Base-by-base conservation (phyloP, 768 basidiomycete species). In the Fistulinella prunicolor region DNA sequence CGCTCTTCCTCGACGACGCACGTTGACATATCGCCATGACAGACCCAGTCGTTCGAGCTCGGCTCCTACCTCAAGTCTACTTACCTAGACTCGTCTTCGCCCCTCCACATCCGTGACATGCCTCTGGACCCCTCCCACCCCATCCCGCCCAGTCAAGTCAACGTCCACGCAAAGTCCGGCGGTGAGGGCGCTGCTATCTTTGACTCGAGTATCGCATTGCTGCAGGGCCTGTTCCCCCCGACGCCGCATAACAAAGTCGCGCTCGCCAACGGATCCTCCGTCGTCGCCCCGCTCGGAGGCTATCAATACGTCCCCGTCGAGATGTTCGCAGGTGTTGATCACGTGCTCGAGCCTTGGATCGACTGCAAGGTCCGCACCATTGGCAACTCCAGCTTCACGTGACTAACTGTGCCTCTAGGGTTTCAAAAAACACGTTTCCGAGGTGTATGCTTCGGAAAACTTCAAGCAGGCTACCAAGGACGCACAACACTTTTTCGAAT, bases 221-320 rank as follows among this genome's bases (percentile, higher is more conserved):
- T 89, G 36, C 92, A 94, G 62, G 89, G 90, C 9, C 72, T 93
- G 51, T 90, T 85, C 76, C 89, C 90, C 6, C 89, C 89, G 3
- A 86, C 77, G 48, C 67, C 73, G 6, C 74, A 75, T 37, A 86
- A 87, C 69, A 81, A 76, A 59, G 84, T 86, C 47, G 73, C 73
- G 9, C 81, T 94, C 20, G 89, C 90, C 8, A 89, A 94, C 59
- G 86, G 83, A 57, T 81, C 83, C 19, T 78, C 71, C 21, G 67
- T 94, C 49, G 73, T 80, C 21, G 79, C 86, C 7, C 89, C 90
- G n/a, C 77, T 93, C 22, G 81, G 82, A 8, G 87, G 88, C 1
- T 94, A 92, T 68, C 89, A 91, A 69, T 94, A 93, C 56, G 79
- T 93, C 46, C 87, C 89, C 24, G 85, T 93, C 42, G 87, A 89